Percentiles rank a stretch among this genome's conserved stretches.
Conservation (phyloP, 805 yeast species). For the Hanseniaspora vineae region DNA sequence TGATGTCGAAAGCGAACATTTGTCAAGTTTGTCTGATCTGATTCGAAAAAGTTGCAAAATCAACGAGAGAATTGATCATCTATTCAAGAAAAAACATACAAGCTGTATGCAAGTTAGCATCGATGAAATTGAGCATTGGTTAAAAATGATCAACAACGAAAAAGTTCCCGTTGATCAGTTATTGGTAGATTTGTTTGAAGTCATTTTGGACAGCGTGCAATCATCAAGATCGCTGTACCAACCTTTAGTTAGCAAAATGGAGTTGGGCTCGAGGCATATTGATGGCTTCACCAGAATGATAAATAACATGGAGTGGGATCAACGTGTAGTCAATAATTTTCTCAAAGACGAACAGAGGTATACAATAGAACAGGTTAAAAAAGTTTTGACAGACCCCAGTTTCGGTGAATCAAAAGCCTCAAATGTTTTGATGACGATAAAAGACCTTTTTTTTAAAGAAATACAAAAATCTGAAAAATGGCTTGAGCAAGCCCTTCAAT, state of each 20-base stretch:
- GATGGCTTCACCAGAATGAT: too few species aligned
- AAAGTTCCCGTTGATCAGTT: not conserved
- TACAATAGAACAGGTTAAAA: too few species aligned
- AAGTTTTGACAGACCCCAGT: too few species aligned
- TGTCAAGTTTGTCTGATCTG: not conserved
- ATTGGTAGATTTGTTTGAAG: not conserved
- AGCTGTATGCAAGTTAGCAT: not conserved
- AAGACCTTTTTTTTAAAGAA: too few species aligned
- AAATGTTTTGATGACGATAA: too few species aligned
- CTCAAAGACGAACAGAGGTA: too few species aligned
- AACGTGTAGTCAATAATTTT: too few species aligned
- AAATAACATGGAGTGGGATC: too few species aligned
- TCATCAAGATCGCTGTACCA: not conserved
- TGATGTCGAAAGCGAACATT: not conserved
- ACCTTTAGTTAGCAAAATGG: not conserved
- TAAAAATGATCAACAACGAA: not conserved
- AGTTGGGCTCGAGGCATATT: not conserved
- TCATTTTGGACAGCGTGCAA: not conserved
- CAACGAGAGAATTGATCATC: slow-evolving; percentile 6
- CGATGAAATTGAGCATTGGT: not conserved
- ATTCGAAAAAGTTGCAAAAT: not conserved
- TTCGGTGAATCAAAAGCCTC: too few species aligned
- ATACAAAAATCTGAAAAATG: too few species aligned
- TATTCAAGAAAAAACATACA: slow-evolving; percentile 8
- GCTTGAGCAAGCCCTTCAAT: too few species aligned